Evolutionary conservation across 495 filamentous ascomycete species (phyloP).

Genomic region (Talaromyces wortmannii): DNA sequence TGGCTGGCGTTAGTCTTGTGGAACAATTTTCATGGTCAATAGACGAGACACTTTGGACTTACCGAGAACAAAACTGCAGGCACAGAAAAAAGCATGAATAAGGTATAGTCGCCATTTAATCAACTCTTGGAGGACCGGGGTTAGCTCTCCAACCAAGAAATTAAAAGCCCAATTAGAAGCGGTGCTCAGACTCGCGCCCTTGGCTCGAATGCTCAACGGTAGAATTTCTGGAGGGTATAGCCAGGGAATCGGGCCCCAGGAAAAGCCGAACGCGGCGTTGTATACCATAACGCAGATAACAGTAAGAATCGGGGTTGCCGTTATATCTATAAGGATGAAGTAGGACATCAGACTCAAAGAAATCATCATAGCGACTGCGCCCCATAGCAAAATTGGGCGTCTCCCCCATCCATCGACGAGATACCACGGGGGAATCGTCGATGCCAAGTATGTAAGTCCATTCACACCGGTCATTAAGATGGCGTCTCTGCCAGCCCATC

Average conservation of each 20-base stretch:
- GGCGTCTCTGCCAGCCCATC: slow-evolving; percentile 83
- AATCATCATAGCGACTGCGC: slow-evolving; percentile 84
- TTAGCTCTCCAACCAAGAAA: slow-evolving; percentile 92
- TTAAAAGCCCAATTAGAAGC: slow-evolving; percentile 98
- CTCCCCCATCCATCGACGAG: slow-evolving; percentile 91
- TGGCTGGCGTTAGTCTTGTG: slow-evolving; percentile 29
- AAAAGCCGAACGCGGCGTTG: slow-evolving; percentile 95
- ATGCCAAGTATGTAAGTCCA: slow-evolving; percentile 80
- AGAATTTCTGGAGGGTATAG: slow-evolving; percentile 97
- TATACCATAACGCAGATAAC: slow-evolving; percentile 97
- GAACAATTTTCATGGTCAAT: not conserved
- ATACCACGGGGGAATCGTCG: slow-evolving; percentile 95
- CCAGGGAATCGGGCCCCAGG: slow-evolving; percentile 99
- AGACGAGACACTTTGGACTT: slow-evolving; percentile 29
- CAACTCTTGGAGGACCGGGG: slow-evolving; percentile 80
- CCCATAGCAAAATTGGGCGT: slow-evolving; percentile 82
- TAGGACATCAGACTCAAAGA: slow-evolving; percentile 92
- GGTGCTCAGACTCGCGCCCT: slow-evolving; percentile 94
- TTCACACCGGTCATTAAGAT: slow-evolving; percentile 98
- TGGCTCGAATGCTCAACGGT: slow-evolving; percentile 92
- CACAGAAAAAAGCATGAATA: slow-evolving; percentile 95
- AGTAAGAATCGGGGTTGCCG: slow-evolving; percentile 70
- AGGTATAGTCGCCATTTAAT: slow-evolving; percentile 93
- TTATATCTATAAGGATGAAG: slow-evolving; percentile 83
- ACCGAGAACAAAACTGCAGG: slow-evolving; percentile 94